These are phyloP conservation scores for Bromus sterilis DNA, from an alignment of 176 grass and related monocot species.

Conservation along the genomic window DNA sequence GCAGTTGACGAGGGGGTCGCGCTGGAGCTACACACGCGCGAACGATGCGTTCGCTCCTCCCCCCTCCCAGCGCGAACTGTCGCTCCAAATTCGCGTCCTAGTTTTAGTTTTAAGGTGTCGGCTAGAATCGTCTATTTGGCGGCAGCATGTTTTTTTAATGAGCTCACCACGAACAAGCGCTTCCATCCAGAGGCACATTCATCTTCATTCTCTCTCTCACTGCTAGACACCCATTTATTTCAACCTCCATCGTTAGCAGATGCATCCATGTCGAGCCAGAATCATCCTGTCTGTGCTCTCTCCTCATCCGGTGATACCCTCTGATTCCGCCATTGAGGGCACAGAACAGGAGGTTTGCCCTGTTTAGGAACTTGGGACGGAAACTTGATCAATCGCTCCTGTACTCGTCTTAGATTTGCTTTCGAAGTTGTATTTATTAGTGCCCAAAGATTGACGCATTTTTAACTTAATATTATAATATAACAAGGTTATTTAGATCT, in stretches of 20 bases:
- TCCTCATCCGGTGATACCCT: background rate
- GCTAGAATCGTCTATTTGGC: no score
- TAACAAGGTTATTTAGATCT: background rate
- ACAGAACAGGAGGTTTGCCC: background rate
- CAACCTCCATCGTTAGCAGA: background rate
- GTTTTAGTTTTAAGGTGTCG: no score
- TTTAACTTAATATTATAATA: background rate
- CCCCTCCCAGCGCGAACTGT: no score
- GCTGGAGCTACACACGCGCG: no score
- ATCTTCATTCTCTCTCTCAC: no score
- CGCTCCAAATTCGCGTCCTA: no score
- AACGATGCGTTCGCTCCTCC: no score
- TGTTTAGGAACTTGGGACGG: background rate
- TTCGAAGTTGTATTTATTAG: background rate
- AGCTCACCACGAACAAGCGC: no score
- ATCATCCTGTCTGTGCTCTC: background rate
- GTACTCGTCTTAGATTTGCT: background rate
- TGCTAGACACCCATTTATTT: no score
- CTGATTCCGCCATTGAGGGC: background rate
- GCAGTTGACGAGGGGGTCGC: no score
- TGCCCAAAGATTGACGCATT: background rate
- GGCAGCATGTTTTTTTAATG: no score
- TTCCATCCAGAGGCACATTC: no score
- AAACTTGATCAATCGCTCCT: background rate
- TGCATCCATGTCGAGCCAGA: background rate